Conservation (phyloP, 768 basidiomycete species). For the Hygrophorus russula region DNA sequence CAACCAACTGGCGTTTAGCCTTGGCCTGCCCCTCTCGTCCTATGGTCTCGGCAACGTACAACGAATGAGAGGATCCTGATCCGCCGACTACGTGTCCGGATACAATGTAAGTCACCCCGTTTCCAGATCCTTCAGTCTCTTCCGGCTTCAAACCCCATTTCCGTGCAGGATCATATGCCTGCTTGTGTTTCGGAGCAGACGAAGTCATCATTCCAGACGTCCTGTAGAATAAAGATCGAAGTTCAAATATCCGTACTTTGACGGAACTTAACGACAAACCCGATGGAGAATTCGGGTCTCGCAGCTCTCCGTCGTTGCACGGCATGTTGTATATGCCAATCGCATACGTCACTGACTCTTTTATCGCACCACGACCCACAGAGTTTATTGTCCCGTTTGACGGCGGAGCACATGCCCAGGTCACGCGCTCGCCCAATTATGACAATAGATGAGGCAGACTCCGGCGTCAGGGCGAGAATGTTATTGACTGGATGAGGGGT, state of each 20-base stretch:
- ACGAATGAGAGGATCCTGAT: constrained; percentile 21
- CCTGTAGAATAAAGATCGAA: constrained; percentile 24
- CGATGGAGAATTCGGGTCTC: constrained; percentile 77
- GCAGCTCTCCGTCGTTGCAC: constrained; percentile 63
- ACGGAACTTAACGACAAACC: constrained; percentile 36
- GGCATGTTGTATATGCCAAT: constrained; percentile 81
- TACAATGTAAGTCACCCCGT: constrained; percentile 65
- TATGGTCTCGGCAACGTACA: constrained; percentile 58
- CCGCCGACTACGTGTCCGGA: constrained; percentile 66
- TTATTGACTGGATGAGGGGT: constrained; percentile 71
- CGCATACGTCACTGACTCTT: constrained; percentile 77
- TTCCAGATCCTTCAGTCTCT: constrained; percentile 18
- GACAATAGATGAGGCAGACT: constrained; percentile 68
- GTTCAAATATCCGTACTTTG: neutral
- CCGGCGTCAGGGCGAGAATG: constrained; percentile 80
- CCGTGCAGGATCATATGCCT: constrained; percentile 54
- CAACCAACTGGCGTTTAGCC: constrained; percentile 49
- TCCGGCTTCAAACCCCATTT: constrained; percentile 68
- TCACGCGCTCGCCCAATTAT: constrained; percentile 81
- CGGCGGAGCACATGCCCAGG: constrained; percentile 73
- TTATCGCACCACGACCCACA: constrained; percentile 92
- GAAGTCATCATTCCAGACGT: constrained; percentile 61
- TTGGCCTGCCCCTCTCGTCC: constrained; percentile 75
- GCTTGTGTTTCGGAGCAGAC: constrained; percentile 38
- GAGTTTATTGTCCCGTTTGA: constrained; percentile 65